Base-by-base conservation (phyloP, 1,139 yeast species). In the Trichomonascaceae sp. region DNA sequence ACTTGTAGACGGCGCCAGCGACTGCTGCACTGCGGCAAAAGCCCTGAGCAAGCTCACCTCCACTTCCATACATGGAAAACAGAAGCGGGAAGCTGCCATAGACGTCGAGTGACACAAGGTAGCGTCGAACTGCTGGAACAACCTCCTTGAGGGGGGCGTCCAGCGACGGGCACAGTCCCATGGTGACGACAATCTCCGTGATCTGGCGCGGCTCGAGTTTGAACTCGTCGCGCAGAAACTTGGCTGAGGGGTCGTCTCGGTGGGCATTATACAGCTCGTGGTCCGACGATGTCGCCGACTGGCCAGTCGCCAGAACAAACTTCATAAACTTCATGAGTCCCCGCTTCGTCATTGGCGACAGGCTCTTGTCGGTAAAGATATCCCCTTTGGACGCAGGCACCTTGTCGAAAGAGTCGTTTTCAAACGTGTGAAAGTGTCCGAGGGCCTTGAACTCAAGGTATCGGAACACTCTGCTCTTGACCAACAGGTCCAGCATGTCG, bases 21-120 rank as follows among this genome's bases (percentile, higher is more conserved):
- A 89, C 98, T 11, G 99, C 98, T 4, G 98, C 97, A 39, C 93
- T 79, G 45, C 99, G 71, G 58, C 97, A 87, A 56, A 89, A 89
- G 2, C 96, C 99, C 60, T 89, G 99, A 5, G 94, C 76, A 23
- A 89, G 65, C 58, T 89, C 99, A 32, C 97, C 96, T 0, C 94
- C 92, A 2, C 95, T 93, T 38, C 98, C 98, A 57, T 77, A 89
- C 63, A 84, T 87, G 39, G 93, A 81, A 47, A 78, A 77, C 62
- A 89, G 67, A 16, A 82, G 92, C 1, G 98, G 96, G 67, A 89
- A 92, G 44, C 76, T 77, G 8, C 98, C 98, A 56, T 85, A 89
- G 8, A 87, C 82, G 46, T 87, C 94, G 50, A 84, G 75, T n/a
- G 95, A 81, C 13, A 74, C 63, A 43, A 89, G 62, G 52, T 84